Conservation (phyloP, 805 yeast species). For the Yarrowia yakushimensis region DNA sequence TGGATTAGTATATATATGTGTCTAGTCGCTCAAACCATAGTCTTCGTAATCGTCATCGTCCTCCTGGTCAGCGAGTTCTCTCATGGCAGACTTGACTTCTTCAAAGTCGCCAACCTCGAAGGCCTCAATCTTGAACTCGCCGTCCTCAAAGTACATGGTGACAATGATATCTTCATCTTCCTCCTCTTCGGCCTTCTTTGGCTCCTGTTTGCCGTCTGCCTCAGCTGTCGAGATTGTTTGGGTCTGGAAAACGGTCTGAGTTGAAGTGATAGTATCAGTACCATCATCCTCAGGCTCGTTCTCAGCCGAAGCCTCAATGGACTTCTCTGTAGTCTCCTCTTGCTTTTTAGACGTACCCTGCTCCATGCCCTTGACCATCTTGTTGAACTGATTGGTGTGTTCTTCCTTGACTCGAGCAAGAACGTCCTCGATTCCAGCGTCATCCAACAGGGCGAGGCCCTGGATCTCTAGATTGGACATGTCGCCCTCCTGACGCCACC, state of each 20-base stretch:
- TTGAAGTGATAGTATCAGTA: conserved; percentile 1
- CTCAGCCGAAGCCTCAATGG: neutral
- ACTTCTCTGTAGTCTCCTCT: no score
- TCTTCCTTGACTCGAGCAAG: neutral
- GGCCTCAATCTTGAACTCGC: conserved; percentile 31
- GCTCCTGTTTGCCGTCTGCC: neutral
- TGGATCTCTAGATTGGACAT: neutral
- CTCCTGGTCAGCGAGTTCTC: neutral
- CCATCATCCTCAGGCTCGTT: neutral
- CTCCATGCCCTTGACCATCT: neutral
- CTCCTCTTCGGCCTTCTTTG: neutral
- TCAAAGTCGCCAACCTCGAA: conserved; percentile 28
- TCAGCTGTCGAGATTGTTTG: neutral
- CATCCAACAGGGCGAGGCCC: conserved; percentile 6
- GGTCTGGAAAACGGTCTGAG: conserved; percentile 3
- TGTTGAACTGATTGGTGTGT: neutral
- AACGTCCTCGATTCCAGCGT: neutral
- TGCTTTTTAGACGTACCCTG: no score
- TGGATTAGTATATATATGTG: neutral
- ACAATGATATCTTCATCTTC: conserved; percentile 8
- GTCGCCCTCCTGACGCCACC: conserved; percentile 12
- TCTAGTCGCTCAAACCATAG: conserved; percentile 16
- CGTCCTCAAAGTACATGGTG: conserved; percentile 18
- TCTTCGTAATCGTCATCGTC: conserved; percentile 13
- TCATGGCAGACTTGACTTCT: conserved; percentile 16